These are phyloP conservation scores for Piper longum DNA, from an alignment of 164 flowering plant species.

Conservation along the genomic window DNA sequence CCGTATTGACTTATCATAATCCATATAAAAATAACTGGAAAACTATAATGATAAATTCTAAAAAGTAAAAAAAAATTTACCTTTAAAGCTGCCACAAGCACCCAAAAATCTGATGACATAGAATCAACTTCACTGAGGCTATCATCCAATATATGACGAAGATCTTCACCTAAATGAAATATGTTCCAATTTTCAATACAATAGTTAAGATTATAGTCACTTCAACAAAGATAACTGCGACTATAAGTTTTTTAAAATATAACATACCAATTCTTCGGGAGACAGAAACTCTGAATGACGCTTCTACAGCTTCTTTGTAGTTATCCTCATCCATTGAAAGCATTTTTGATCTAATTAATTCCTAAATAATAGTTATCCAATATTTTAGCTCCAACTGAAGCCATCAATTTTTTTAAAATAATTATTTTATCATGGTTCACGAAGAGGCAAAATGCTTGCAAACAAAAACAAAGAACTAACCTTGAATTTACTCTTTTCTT, in stretches of 20 bases:
- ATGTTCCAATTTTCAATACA: not conserved
- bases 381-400: conserved; percentile 6
- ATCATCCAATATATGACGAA: conserved; percentile 54
- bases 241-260: not conserved
- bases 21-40: too few species aligned
- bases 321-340: conserved; percentile 78
- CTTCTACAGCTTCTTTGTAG: conserved; percentile 90
- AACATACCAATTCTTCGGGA: conserved; percentile 76
- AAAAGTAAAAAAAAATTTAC: conserved; percentile 14
- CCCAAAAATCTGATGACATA: conserved; percentile 84
- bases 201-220: not conserved
- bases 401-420: not conserved
- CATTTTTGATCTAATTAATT: conserved; percentile 60
- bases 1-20: too few species aligned
- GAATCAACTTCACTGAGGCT: conserved; percentile 61
- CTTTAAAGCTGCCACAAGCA: conserved; percentile 95
- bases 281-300: conserved; percentile 82
- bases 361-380: conserved; percentile 25
- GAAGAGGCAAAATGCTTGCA: not conserved
- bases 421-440: not conserved
- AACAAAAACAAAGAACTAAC: conserved; percentile 14
- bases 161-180: conserved; percentile 36
- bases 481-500: conserved; percentile 89
- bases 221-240: not conserved
- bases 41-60: not conserved